Base-by-base conservation (phyloP, 2,329 filamentous ascomycete species). In the Exophiala oligosperma region DNA sequence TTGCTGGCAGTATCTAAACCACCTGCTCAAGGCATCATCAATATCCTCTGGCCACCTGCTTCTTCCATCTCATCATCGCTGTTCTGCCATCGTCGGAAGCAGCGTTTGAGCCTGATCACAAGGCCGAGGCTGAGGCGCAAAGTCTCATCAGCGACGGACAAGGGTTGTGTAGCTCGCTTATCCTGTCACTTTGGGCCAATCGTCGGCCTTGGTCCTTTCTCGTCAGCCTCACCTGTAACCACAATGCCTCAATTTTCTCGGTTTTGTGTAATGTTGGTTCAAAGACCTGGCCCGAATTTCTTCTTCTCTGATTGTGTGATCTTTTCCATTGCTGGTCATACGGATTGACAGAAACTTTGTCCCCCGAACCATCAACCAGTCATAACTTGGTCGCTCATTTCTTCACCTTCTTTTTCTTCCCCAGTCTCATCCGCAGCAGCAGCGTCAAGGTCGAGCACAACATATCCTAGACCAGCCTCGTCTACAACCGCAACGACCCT, bases 401-500 rank as follows among this genome's bases (percentile, higher is more conserved):
- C 66, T 17, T 69, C 69, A 7, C 62, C 64, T 6, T 70, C 68
- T 5, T 70, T 68, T 5, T 68, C 68, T 17, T 66, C 4, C 21
- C 2, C 40, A 17, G 23, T 71, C 9, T 71, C 67, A 35, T 63
- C 70, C 46, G 67, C 69, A 40, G 55, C 35, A 48, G 67, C 69
- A 40, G 55, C 35, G 66, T 79, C 83, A 63, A 86, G 66, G 69
- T 86, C 83, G 57, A 85, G 70, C 12, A 85, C 78, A 49, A 79
- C 75, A 69, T 83, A 85, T 59, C 80, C 77, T 67, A 79, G 74
- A 37, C 74, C 70, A 66, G 82, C 79, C 28, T 79, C 75, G 46
- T 82, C 83, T 59, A 86, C 67, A 28, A 86, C 79, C 52, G 83
- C 78, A 21, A 83, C 73, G 2, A 80, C 78, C 57, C 81, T 71